Evolutionary conservation across 2,329 filamentous ascomycete genomes (phyloP), one percentile per base, ranked within the genome.

Genomic region (Claviceps sp.): DNA sequence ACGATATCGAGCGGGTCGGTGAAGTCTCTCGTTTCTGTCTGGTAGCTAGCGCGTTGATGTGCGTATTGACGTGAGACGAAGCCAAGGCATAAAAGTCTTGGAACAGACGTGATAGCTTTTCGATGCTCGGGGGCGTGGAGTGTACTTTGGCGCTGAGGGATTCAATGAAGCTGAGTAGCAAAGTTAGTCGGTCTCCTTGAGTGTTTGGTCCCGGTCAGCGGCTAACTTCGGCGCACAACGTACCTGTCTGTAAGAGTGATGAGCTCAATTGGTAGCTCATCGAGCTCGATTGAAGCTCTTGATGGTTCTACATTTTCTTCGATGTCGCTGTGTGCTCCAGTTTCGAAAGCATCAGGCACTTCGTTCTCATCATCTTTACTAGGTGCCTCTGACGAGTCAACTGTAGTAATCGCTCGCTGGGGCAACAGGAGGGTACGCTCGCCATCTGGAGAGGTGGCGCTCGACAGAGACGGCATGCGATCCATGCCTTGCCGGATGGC

Each of bases 231-330:
- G n/a, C 40, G 26, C 5, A 5, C 2, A 16, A 42, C 66, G 55
- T 72, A 89, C 88, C 87, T 87, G 67, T 97, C 91, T 20, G 86
- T 89, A 63, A 96, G 72, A 66, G 88, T 93, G 54, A 93, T 78
- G 54, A 98, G 79, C 75, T 98, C 93, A 61, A 96, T 93, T 14
- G 93, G 93, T 43, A 98, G 80, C 62, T 95, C 87, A 60, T 95
- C 88, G 56, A 93, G 84, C 53, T 87, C 84, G 56, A 87, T 78
- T 3, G 85, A 81, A 22, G 72, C 70, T 54, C 78, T 65, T 0
- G 72, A 72, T 2, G 67, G 60, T 55, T 80, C 76, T 5, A 68
- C 54, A 26, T 65, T 59, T 50, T 78, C 72, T 24, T 78, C 74
- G 37, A 63, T 64, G 36, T 71, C 67, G 18, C 67, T 66, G 34